Conservation (phyloP, 75 land plant species). For the Isoetes taiwanensis region DNA sequence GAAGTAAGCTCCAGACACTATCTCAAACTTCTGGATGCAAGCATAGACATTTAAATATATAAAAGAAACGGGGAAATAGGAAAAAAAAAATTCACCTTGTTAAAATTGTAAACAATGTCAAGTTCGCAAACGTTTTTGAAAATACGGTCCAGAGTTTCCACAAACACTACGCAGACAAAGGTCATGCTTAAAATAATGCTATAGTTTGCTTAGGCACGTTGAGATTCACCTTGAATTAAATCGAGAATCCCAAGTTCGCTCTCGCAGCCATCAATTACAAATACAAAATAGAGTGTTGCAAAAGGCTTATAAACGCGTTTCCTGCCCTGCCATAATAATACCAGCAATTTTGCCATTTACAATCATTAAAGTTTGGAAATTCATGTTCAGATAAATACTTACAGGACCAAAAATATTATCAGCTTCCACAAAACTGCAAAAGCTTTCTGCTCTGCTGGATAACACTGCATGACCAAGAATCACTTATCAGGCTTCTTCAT, state of each 20-base stretch:
- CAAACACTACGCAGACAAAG: conserved; percentile 61
- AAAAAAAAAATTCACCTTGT: conserved; percentile 50
- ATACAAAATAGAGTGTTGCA: conserved; percentile 88
- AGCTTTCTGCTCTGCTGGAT: conserved; percentile 64
- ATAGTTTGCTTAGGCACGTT: background rate
- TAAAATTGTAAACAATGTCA: conserved; percentile 84
- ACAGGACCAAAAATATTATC: conserved; percentile 82
- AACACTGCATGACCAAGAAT: conserved; percentile 40
- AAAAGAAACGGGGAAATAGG: background rate
- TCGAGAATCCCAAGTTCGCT: conserved; percentile 97
- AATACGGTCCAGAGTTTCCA: conserved; percentile 87
- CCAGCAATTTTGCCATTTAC: background rate
- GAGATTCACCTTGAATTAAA: conserved; percentile 76
- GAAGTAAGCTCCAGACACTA: too few relatives aligned
- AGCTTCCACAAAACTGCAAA: conserved; percentile 74
- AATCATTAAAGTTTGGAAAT: background rate
- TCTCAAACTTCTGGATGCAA: too few relatives aligned
- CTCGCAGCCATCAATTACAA: conserved; percentile 79
- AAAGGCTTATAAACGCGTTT: conserved; percentile 84
- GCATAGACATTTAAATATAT: too few relatives aligned
- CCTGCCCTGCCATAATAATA: conserved; percentile 42
- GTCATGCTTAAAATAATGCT: background rate
- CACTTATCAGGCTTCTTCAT: too few relatives aligned
- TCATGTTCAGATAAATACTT: conserved; percentile 12
- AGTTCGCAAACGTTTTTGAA: conserved; percentile 99